phyloP scores from a whole-genome alignment of 2,329 filamentous ascomycete genomes.

The Leptosphaerulina australis region DNA sequence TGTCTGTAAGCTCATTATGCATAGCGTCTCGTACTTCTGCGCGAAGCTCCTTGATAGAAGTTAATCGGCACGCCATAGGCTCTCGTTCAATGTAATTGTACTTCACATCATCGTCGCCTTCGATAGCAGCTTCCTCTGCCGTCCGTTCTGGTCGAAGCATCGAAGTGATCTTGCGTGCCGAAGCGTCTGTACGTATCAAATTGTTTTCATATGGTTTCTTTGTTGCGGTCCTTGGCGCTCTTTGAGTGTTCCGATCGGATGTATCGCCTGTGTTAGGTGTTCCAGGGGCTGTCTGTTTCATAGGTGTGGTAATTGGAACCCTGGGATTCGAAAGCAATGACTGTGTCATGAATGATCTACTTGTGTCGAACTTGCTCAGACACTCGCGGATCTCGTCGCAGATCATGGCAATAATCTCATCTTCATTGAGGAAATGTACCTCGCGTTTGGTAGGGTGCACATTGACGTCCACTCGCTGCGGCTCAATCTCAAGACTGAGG shows the following conservation, averaged over 20 bases:
- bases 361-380: constrained; percentile 87
- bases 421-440: constrained; percentile 96
- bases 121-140: constrained; percentile 34
- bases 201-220: constrained; percentile 76
- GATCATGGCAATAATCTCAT: constrained; percentile 88
- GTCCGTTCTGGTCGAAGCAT: constrained; percentile 74
- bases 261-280: constrained; percentile 27
- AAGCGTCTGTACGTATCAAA: constrained; percentile 86
- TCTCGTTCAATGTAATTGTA: constrained; percentile 77
- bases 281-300: constrained; percentile 44
- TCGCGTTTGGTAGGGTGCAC: constrained; percentile 96
- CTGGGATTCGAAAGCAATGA: constrained; percentile 67
- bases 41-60: constrained; percentile 85
- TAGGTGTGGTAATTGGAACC: constrained; percentile 49
- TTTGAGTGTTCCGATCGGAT: constrained; percentile 36
- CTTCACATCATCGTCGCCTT: constrained; percentile 60
- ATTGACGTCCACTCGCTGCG: constrained; percentile 91
- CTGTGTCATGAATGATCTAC: constrained; percentile 92
- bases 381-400: constrained; percentile 79
- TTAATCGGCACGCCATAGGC: constrained; percentile 72
- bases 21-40: constrained; percentile 78
- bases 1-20: constrained; percentile 84
- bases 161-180: constrained; percentile 90
- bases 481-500: constrained; percentile 89
- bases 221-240: constrained; percentile 33